Base-by-base conservation (phyloP, 768 basidiomycete genomes). In the Amanita pseudoporphyria region DNA sequence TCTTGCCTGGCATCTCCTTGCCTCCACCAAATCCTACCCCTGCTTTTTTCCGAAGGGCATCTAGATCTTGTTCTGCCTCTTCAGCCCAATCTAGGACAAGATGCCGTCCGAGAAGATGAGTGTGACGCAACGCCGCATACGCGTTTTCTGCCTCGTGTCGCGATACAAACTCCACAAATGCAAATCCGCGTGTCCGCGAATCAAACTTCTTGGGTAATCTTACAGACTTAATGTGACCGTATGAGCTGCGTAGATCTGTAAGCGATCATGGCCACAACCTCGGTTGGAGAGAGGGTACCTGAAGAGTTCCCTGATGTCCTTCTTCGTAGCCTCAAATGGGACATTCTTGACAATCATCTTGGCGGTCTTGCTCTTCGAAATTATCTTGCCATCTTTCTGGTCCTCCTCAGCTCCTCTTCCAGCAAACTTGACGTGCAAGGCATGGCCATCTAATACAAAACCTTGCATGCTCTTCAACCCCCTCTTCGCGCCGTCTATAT, bases 291-390 rank as follows among this genome's bases (percentile, higher is more conserved):
- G 18, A 47, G 16, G 18, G 49, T 55, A 94, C 91, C 85, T 77
- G 64, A 98, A 96, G 31, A 98, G 65, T 53, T 88, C 86, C 48
- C 87, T 73, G 21, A 99, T 75, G 57, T 99, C 96, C 68, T 87
- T 92, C 72, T 87, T 90, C 37, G 85, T 85, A 39, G 86, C 90
- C 65, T 99, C 96, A 70, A 99, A 99, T 35, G 96, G 93, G 47
- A 97, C 77, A 59, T 99, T 99, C 79, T 97, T 98, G 56, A 98
- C 91, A 45, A 98, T 81, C 76, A 98, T 83, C 79, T 97, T 98
- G 55, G 92, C 87, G 54, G 87, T 85, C 52, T 75, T 75, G 44
- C 74, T 78, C 68, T 78, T 82, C 26, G 68, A 64, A 7, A 55
- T 67, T 21, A 60, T 65, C 49, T 63, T 70, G 28, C 60, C 70